These are phyloP conservation scores for Leptographium flavum DNA, from an alignment of 2,329 filamentous ascomycete genomes.

Conservation along the genomic window DNA sequence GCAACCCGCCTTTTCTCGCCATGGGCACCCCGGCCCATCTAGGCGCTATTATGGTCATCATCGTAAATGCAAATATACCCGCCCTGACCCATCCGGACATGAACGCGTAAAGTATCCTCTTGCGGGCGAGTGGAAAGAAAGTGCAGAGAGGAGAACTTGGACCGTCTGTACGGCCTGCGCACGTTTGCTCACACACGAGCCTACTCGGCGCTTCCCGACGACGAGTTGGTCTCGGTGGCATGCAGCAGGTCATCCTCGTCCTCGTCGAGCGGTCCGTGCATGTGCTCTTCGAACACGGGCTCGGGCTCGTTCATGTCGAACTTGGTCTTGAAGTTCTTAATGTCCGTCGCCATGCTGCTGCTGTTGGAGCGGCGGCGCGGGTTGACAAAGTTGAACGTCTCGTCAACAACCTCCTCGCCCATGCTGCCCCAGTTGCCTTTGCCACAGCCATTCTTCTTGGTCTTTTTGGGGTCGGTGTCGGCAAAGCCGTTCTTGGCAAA, in stretches of 20 bases:
- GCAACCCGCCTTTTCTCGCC: background rate
- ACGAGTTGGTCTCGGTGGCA: slow-evolving; percentile 46
- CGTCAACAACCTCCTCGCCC: slow-evolving; percentile 74
- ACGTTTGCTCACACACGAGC: no score
- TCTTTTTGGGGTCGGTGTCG: slow-evolving; percentile 76
- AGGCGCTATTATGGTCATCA: background rate
- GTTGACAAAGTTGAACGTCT: slow-evolving; percentile 71
- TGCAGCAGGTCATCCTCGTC: slow-evolving; percentile 39
- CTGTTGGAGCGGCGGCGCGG: slow-evolving; percentile 87
- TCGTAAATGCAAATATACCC: background rate
- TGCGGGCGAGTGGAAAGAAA: no score
- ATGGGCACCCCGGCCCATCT: no score
- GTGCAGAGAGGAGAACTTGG: no score
- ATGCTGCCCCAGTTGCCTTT: slow-evolving; percentile 86
- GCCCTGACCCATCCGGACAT: background rate
- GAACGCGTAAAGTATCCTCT: slow-evolving; percentile 7
- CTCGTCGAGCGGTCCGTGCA: slow-evolving; percentile 54
- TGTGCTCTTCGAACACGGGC: slow-evolving; percentile 77
- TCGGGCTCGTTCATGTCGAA: slow-evolving; percentile 84
- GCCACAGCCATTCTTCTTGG: slow-evolving; percentile 91
- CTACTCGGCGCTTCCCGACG: slow-evolving; percentile 28
- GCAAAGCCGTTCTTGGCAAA: slow-evolving; percentile 78
- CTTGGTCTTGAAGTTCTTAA: slow-evolving; percentile 85
- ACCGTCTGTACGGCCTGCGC: no score
- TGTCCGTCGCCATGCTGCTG: slow-evolving; percentile 54